Base-by-base conservation (phyloP, 768 basidiomycete genomes). In the Suillus variegatus region DNA sequence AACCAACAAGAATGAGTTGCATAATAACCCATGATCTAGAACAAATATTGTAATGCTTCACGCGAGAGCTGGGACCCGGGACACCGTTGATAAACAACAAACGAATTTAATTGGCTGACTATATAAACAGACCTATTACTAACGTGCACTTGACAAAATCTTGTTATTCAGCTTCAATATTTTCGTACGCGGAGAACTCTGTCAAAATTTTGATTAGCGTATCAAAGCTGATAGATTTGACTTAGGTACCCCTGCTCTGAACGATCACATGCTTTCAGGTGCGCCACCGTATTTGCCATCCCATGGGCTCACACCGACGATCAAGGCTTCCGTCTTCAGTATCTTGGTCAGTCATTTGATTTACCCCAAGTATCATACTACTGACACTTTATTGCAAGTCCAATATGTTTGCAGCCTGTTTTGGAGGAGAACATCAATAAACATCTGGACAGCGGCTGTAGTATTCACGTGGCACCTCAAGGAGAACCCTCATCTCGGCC, bases 391-490 rank as follows among this genome's bases (percentile, higher is more conserved):
- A 12, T 58, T 25, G 18, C 16, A 58, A 87, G 86, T 62, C 86
- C 86, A 14, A 79, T 85, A 55, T 87, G 86, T 70, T 80, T 78
- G 6, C 75, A 73, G 55, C 65, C 73, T 14, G 84, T 88, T 25
- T 66, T 74, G 28, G 77, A 80, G 54, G 67, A 67, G 51, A 65
- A 72, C 64, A 87, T 88, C 64, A 87, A 88, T 71, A 67, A 67
- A 41, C 86, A 88, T 62, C 73, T 88, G 20, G 86, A 88, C 68
- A 81, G 76, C 46, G 73, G 73, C 49, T 86, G 86, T 61, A 67
- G 67, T n/a, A 66, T 75, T 51, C 65, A 70, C 63, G 49, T 64
- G 10, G 60, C 72, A 8, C 60, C 68, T 25, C 54, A 43, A 36
- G 62, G 64, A 60, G 52, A 62, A 18, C 22, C 55, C 18, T 64